Evolutionary conservation across 192 early-diverging fungal species (phyloP).

Genomic region (Coemansia sp.): DNA sequence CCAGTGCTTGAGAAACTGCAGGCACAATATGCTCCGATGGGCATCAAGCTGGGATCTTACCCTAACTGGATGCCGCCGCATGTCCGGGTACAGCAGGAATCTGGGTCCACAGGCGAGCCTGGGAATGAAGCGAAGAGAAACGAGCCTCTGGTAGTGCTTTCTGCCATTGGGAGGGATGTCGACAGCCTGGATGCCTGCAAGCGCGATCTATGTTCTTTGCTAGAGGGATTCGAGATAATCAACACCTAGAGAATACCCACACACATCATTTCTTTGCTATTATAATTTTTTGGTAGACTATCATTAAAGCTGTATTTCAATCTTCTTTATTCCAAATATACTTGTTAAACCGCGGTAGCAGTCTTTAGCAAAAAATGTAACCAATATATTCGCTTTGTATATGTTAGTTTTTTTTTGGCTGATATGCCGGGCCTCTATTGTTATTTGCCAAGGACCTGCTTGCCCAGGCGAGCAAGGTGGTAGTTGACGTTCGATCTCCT

Average conservation of each 20-base stretch:
- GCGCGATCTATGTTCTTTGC: slow-evolving; percentile 11
- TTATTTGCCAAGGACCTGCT: slow-evolving; percentile 53
- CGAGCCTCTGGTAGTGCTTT: not conserved
- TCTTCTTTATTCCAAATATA: not conserved
- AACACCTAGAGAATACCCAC: not conserved
- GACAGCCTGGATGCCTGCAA: slow-evolving; percentile 1
- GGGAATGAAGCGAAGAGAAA: not conserved
- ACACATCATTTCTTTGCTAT: not conserved
- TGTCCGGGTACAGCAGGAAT: not conserved
- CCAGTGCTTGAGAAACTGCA: slow-evolving; percentile 30
- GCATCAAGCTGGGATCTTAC: slow-evolving; percentile 40
- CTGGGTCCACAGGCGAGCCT: not conserved
- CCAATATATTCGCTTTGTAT: not conserved
- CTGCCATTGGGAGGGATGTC: not conserved
- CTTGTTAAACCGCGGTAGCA: not conserved
- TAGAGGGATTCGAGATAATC: slow-evolving; percentile 14
- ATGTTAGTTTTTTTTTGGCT: slow-evolving; percentile 4
- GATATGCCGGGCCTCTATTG: not conserved
- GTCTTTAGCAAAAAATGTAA: not conserved
- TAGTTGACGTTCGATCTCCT: slow-evolving; percentile 46
- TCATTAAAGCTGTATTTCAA: not conserved
- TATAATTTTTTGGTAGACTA: too few species aligned
- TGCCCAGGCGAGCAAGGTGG: slow-evolving; percentile 52
- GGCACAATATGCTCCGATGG: slow-evolving; percentile 10
- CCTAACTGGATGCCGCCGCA: slow-evolving; percentile 28